Conservation (phyloP, 2,329 filamentous ascomycete genomes). For the Rutstroemia sp. region DNA sequence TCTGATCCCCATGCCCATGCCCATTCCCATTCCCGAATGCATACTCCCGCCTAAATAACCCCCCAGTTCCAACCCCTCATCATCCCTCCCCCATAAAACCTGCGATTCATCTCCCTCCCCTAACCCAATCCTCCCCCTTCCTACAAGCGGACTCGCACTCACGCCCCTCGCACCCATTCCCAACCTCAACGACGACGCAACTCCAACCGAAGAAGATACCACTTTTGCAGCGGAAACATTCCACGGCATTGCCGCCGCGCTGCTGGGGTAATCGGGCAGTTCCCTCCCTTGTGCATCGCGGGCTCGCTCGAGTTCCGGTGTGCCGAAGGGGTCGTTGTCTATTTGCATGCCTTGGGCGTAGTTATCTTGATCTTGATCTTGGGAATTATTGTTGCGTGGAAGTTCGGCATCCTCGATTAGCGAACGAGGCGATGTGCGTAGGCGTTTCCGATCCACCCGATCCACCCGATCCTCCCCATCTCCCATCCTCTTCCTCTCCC, state of each 20-base stretch:
- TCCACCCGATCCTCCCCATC: too few species aligned
- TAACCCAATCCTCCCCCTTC: background rate
- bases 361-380: slow-evolving; percentile 13
- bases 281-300: slow-evolving; percentile 54
- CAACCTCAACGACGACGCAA: background rate
- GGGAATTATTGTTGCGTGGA: slow-evolving; percentile 4
- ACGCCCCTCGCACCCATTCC: background rate
- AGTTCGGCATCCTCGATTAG: slow-evolving; percentile 24
- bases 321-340: slow-evolving; percentile 26
- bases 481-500: background rate
- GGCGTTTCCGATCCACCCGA: background rate
- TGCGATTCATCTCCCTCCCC: slow-evolving; percentile 13
- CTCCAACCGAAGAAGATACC: slow-evolving; percentile 13
- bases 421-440: background rate
- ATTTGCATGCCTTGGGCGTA: slow-evolving; percentile 34
- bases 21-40: too few species aligned
- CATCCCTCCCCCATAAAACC: slow-evolving; percentile 22
- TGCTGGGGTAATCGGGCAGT: slow-evolving; percentile 60
- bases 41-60: background rate
- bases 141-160: background rate
- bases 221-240: slow-evolving; percentile 45
- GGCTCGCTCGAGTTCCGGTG: slow-evolving; percentile 53
- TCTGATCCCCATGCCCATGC: background rate
- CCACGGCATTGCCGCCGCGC: slow-evolving; percentile 58
- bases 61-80: background rate